Percentiles rank a stretch among this genome's conserved stretches.
Evolutionary conservation across 345 rosid genomes (phyloP).

Genomic region (Abelmoschus esculentus): DNA sequence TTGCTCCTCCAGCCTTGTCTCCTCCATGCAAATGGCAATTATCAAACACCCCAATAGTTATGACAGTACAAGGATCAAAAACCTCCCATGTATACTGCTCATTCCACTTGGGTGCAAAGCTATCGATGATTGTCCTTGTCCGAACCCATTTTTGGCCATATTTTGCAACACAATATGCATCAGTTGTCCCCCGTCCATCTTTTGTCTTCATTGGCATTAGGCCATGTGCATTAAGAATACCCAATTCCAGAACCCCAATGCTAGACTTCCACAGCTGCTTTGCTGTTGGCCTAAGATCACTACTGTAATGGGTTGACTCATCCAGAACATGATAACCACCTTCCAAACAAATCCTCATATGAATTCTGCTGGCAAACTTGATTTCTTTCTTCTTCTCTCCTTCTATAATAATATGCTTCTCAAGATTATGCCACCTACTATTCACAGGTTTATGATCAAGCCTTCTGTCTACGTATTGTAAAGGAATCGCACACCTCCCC

Average conservation of each 20-base stretch:
- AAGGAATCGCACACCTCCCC: slow-evolving; percentile 48
- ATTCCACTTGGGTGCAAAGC: slow-evolving; percentile 90
- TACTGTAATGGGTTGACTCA: slow-evolving; percentile 85
- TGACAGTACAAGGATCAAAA: slow-evolving; percentile 83
- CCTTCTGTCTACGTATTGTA: slow-evolving; percentile 58
- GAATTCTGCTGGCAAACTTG: slow-evolving; percentile 81
- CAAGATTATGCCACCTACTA: slow-evolving; percentile 70
- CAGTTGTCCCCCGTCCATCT: slow-evolving; percentile 82
- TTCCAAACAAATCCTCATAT: slow-evolving; percentile 80
- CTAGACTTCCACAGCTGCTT: slow-evolving; percentile 77
- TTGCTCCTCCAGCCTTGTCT: slow-evolving; percentile 49
- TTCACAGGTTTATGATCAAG: slow-evolving; percentile 65
- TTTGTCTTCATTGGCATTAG: slow-evolving; percentile 82
- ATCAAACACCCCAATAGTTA: slow-evolving; percentile 86
- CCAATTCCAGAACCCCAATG: slow-evolving; percentile 81
- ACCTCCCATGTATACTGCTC: slow-evolving; percentile 98
- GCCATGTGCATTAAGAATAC: slow-evolving; percentile 71
- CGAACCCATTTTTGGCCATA: slow-evolving; percentile 92
- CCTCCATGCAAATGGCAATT: slow-evolving; percentile 76
- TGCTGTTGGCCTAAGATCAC: slow-evolving; percentile 90
- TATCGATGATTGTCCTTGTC: slow-evolving; percentile 80
- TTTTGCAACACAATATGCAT: slow-evolving; percentile 93
- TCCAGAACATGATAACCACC: slow-evolving; percentile 94
- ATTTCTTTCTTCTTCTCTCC: slow-evolving; percentile 75
- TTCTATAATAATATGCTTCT: slow-evolving; percentile 49